Conservation (phyloP, 495 filamentous ascomycete genomes). For the Recurvomyces mirabilis region DNA sequence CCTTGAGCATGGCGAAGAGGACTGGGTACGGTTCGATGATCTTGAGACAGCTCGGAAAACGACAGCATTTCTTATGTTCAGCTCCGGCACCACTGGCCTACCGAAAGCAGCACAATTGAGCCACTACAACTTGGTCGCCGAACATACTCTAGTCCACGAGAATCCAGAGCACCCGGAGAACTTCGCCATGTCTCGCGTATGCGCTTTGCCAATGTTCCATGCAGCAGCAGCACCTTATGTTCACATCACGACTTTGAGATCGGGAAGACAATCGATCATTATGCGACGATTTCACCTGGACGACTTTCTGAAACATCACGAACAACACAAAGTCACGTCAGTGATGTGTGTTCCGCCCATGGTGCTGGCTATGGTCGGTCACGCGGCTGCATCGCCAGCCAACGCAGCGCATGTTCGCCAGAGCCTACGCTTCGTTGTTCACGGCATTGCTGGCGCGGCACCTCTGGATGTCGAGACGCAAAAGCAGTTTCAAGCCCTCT, state of each 20-base stretch:
- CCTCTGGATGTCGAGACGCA: slow-evolving; percentile 11
- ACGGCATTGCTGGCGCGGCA: slow-evolving; percentile 5
- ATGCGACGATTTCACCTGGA: slow-evolving; percentile 17
- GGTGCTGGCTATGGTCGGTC: slow-evolving; percentile 16
- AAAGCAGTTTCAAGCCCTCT: slow-evolving; percentile 13
- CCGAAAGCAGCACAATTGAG: slow-evolving; percentile 20
- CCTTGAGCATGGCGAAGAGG: slow-evolving; percentile 23
- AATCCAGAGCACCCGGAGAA: background rate
- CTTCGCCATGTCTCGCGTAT: slow-evolving; percentile 1
- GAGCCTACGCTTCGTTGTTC: background rate
- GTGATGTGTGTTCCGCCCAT: slow-evolving; percentile 14
- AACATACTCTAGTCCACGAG: slow-evolving; percentile 15
- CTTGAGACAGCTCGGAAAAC: background rate
- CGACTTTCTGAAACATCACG: background rate
- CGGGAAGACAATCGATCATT: slow-evolving; percentile 8
- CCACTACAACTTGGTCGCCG: slow-evolving; percentile 21
- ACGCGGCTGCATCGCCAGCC: background rate
- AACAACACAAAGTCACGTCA: slow-evolving; percentile 13
- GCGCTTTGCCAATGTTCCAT: slow-evolving; percentile 15
- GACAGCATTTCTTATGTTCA: background rate
- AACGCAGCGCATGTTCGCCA: background rate
- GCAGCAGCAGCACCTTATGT: slow-evolving; percentile 3
- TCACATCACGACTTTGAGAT: slow-evolving; percentile 2
- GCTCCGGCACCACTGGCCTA: slow-evolving; percentile 19
- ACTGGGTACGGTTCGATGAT: slow-evolving; percentile 23